Percentiles rank a stretch among this genome's conserved stretches.
These are phyloP conservation scores for peach (Prunus persica) DNA, from an alignment of 306 rosid genomes.

Conservation along the genomic window DNA sequence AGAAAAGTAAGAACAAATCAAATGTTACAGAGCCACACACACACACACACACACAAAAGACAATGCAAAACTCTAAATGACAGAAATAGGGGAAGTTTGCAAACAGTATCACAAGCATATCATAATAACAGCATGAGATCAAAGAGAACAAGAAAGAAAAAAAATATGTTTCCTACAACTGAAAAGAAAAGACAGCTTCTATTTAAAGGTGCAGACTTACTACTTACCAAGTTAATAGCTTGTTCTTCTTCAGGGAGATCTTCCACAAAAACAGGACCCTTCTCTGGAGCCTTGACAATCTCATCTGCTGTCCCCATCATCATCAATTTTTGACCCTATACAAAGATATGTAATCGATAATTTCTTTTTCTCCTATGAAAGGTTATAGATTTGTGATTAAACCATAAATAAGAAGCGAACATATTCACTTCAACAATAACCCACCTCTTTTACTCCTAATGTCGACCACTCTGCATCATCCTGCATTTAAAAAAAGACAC, in stretches of 20 bases:
- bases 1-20: not conserved
- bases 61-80: not conserved
- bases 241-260: slow-evolving; percentile 99
- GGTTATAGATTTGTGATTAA: not conserved
- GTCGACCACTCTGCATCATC: slow-evolving; percentile 91
- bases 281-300: slow-evolving; percentile 85
- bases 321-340: slow-evolving; percentile 96
- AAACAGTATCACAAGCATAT: not conserved
- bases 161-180: not conserved
- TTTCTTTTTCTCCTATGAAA: not conserved
- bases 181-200: slow-evolving; percentile 8
- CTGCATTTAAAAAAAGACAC: slow-evolving; percentile 39
- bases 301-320: slow-evolving; percentile 99
- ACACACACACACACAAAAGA: not conserved
- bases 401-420: not conserved
- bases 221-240: slow-evolving; percentile 62
- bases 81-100: not conserved
- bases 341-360: slow-evolving; percentile 4
- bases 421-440: slow-evolving; percentile 23
- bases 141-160: not conserved
- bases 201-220: slow-evolving; percentile 22
- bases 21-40: not conserved
- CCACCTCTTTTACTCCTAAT: slow-evolving; percentile 79
- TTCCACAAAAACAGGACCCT: slow-evolving; percentile 86
- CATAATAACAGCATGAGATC: slow-evolving; percentile 8